These are phyloP conservation scores for Aspergillus sp. DNA, from an alignment of 2,329 filamentous ascomycete species.

Conservation along the genomic window DNA sequence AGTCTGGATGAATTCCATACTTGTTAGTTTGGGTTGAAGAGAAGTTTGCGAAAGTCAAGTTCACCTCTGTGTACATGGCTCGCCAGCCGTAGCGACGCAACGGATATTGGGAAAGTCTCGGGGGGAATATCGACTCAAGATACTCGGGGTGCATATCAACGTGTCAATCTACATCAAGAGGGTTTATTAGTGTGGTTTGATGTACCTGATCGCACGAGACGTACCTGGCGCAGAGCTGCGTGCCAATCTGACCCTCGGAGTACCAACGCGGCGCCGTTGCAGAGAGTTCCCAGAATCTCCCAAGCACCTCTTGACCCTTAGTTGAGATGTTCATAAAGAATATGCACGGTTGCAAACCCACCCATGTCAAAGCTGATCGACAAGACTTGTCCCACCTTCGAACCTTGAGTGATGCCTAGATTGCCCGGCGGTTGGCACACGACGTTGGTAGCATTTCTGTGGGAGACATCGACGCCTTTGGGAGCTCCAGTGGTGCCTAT, in stretches of 20 bases:
- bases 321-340: neutral
- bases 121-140: constrained; percentile 5
- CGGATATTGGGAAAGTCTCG: constrained; percentile 8
- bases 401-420: constrained; percentile 4
- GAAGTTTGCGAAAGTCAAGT: neutral
- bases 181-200: neutral
- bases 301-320: constrained; percentile 5
- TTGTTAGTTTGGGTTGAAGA: neutral
- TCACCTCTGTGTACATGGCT: constrained; percentile 10
- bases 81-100: constrained; percentile 8
- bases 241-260: constrained; percentile 8
- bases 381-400: constrained; percentile 8
- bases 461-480: constrained; percentile 10
- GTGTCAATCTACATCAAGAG: constrained; percentile 5
- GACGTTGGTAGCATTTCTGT: constrained; percentile 10
- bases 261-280: constrained; percentile 6
- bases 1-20: neutral
- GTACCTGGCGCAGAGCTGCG: constrained; percentile 7
- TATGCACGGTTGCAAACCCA: neutral
- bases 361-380: constrained; percentile 13
- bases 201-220: neutral
- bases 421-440: constrained; percentile 8
- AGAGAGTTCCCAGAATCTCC: constrained; percentile 7
- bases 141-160: constrained; percentile 11
- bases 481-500: constrained; percentile 9